These are phyloP conservation scores for Aureobasidium leucospermi DNA, from an alignment of 2,329 filamentous ascomycete genomes.

Conservation along the genomic window DNA sequence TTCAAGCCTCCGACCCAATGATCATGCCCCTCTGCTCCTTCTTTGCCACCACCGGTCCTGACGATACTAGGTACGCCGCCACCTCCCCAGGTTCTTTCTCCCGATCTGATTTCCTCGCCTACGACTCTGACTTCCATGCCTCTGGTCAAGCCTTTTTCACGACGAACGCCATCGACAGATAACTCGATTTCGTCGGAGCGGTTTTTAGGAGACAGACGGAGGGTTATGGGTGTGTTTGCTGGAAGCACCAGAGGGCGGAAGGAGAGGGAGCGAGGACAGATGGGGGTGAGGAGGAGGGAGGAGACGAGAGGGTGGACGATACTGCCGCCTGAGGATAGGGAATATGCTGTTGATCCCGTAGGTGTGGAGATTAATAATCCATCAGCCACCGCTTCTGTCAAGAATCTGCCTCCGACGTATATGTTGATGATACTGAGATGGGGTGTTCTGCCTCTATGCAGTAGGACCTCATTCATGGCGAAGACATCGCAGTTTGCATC, in stretches of 20 bases:
- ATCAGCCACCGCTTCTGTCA: conserved; percentile 91
- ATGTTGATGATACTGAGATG: conserved; percentile 91
- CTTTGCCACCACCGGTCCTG: conserved; percentile 46
- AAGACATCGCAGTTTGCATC: conserved; percentile 47
- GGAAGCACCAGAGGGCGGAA: conserved; percentile 89
- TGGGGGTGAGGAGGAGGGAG: conserved; percentile 82
- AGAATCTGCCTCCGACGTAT: conserved; percentile 76
- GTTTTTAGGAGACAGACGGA: conserved; percentile 64
- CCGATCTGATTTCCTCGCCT: conserved; percentile 65
- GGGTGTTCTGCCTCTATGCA: conserved; percentile 83
- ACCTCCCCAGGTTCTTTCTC: conserved; percentile 53
- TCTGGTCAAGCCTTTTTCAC: conserved; percentile 35
- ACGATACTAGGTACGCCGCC: conserved; percentile 92
- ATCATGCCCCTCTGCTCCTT: conserved; percentile 56
- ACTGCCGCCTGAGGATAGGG: conserved; percentile 81
- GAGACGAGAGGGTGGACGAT: conserved; percentile 92
- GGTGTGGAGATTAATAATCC: conserved; percentile 92
- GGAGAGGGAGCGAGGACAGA: conserved; percentile 84
- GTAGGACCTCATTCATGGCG: conserved; percentile 91
- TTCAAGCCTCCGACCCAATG: conserved; percentile 96
- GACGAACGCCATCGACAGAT: conserved; percentile 41
- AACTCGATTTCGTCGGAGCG: conserved; percentile 43
- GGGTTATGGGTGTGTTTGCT: conserved; percentile 72
- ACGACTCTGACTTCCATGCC: conserved; percentile 75
- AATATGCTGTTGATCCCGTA: conserved; percentile 92